Base-by-base conservation (phyloP, 768 basidiomycete genomes). In the Rhodosporidiobolus sp. region DNA sequence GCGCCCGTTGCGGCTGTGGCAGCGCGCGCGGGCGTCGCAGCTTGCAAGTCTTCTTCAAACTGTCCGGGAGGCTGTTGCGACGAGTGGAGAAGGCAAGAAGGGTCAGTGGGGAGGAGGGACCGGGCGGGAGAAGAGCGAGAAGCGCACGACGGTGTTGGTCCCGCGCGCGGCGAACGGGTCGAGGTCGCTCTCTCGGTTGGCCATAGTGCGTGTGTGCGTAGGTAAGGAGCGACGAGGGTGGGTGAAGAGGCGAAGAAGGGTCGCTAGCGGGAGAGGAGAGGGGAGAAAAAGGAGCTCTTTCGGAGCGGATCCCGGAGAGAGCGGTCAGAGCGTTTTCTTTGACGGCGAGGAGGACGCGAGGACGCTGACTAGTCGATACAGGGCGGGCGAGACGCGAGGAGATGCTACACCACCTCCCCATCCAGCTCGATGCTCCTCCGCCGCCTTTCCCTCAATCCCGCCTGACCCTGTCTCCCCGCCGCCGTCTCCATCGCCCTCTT, bases 151-250 rank as follows among this genome's bases (percentile, higher is more conserved):
- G 34, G 60, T 67, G 55, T 58, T 63, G 54, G 50, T 43, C 4
- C 61, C 61, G 0, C 26, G 14, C n/a, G 65, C 71, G 32, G 56
- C 62, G 35, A 72, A 72, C 17, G 65, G 71, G 50, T 63, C 65
- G 4, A 34, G n/a, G 16, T 30, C 34, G 43, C 35, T 28, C 24
- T 57, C 62, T 17, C 57, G 55, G 2, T n/a, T 9, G 1, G 67
- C 17, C 49, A 49, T 48, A 20, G 38, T 22, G 2, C 6, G 1
- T 4, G 56, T n/a, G 34, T 8, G 4, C 38, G 19, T 19, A 5
- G 54, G 20, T 24, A 46, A 49, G 17, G 28, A 30, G 61, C 8
- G 48, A 50, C 60, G 32, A 56, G 61, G 60, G 56, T 58, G 54
- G 32, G 53, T 48, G 38, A 22, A 5, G 17, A 17, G 38, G 9